Conservation (phyloP, 495 filamentous ascomycete genomes). For the Achaetomiella virescens region DNA sequence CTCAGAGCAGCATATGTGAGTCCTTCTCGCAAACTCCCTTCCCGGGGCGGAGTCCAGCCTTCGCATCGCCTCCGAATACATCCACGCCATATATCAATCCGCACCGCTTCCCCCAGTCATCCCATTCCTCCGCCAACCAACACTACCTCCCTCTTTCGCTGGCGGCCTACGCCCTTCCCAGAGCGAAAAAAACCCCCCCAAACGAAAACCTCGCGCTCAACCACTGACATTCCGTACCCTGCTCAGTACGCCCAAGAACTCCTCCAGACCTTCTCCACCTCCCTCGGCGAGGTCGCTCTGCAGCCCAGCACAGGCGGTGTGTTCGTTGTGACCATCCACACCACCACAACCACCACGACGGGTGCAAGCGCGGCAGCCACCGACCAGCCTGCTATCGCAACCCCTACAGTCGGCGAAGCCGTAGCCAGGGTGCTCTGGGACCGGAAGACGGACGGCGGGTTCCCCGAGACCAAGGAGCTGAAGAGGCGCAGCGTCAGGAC, state of each 20-base stretch:
- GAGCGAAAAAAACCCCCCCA: background rate
- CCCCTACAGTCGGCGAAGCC: background rate
- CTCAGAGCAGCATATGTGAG: constrained; percentile 75
- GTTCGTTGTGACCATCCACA: constrained; percentile 60
- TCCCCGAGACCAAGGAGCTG: constrained; percentile 87
- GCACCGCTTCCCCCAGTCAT: background rate
- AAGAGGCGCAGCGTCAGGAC: constrained; percentile 86
- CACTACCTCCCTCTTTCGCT: background rate
- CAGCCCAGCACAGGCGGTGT: constrained; percentile 78
- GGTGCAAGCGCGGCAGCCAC: background rate
- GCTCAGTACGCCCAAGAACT: constrained; percentile 97
- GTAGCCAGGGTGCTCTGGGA: constrained; percentile 63
- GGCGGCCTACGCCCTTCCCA: background rate
- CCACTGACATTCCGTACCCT: no score
- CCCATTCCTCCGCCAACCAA: background rate
- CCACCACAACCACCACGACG: constrained; percentile 17
- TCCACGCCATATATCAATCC: background rate
- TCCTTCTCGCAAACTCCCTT: no score
- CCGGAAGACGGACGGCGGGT: constrained; percentile 79
- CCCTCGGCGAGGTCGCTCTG: constrained; percentile 85
- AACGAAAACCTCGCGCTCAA: background rate
- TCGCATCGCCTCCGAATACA: no score
- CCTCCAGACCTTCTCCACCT: constrained; percentile 85
- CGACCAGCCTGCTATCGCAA: background rate
- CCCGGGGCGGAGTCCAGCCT: no score